Conservation (phyloP, 2,329 filamentous ascomycete genomes). For the Paraphoma sp. region DNA sequence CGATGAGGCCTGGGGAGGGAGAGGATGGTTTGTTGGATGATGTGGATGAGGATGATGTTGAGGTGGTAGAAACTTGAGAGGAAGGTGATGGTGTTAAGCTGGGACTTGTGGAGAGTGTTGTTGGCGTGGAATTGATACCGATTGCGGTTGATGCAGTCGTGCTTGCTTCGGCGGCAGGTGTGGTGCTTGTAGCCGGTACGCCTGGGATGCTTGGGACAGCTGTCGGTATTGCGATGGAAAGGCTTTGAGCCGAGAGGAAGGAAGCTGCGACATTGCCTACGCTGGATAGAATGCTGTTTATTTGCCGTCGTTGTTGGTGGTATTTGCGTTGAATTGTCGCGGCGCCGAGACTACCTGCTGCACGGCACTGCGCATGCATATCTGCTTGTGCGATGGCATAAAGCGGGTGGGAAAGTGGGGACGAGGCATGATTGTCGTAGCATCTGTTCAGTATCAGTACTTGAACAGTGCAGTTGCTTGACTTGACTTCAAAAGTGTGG, state of each 20-base stretch:
- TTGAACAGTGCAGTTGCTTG: background rate
- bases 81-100: constrained; percentile 1
- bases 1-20: constrained; percentile 11
- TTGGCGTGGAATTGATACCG: background rate
- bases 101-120: background rate
- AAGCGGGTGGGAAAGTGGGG: constrained; percentile 1
- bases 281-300: constrained; percentile 12
- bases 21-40: background rate
- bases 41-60: constrained; percentile 3
- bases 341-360: constrained; percentile 11
- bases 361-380: constrained; percentile 6
- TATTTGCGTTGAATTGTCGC: constrained; percentile 6
- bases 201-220: background rate
- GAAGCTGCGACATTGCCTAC: constrained; percentile 15
- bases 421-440: constrained; percentile 14
- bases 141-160: background rate
- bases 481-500: background rate
- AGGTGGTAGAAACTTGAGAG: background rate
- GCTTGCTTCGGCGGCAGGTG: background rate
- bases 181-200: background rate
- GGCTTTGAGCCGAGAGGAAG: constrained; percentile 8
- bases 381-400: background rate
- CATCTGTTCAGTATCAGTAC: constrained; percentile 6
- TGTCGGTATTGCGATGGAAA: background rate
- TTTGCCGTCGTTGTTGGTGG: constrained; percentile 11